Evolutionary conservation across 2,329 filamentous ascomycete genomes (phyloP).

Genomic region (Zasmidium angulare): DNA sequence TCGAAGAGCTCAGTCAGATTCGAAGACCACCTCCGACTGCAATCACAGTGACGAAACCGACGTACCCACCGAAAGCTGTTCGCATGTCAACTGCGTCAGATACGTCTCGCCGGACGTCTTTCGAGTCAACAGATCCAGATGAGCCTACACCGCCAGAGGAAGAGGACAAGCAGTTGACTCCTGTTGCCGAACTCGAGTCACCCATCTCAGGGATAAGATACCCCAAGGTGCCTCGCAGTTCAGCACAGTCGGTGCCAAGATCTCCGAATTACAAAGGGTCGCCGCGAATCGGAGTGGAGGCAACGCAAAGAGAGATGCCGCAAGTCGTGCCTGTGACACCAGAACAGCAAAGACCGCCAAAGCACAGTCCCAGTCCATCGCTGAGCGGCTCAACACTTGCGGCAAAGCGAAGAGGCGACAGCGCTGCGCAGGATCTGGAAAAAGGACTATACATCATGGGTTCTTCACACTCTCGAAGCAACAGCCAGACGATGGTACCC

Average conservation of each 20-base stretch:
- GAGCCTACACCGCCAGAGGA: conserved; percentile 49
- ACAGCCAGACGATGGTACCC: conserved; percentile 4
- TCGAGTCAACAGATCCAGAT: conserved; percentile 46
- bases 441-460: conserved; percentile 34
- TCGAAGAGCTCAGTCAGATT: conserved; percentile 26
- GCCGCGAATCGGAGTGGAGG: neutral
- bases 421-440: conserved; percentile 38
- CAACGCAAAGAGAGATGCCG: neutral
- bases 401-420: conserved; percentile 38
- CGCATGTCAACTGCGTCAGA: conserved; percentile 28
- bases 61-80: conserved; percentile 26
- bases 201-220: conserved; percentile 48
- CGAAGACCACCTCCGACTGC: conserved; percentile 22
- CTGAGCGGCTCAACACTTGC: conserved; percentile 35
- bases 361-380: conserved; percentile 13
- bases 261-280: conserved; percentile 21
- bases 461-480: conserved; percentile 17
- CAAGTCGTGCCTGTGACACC: conserved; percentile 10
- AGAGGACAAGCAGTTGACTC: conserved; percentile 42
- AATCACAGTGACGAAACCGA: conserved; percentile 24
- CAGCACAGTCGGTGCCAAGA: conserved; percentile 47
- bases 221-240: conserved; percentile 49
- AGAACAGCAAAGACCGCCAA: conserved; percentile 10
- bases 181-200: conserved; percentile 40
- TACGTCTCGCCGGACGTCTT: conserved; percentile 42